These are phyloP conservation scores for Fonsecaea erecta DNA, from an alignment of 2,329 filamentous ascomycete species.

Conservation along the genomic window DNA sequence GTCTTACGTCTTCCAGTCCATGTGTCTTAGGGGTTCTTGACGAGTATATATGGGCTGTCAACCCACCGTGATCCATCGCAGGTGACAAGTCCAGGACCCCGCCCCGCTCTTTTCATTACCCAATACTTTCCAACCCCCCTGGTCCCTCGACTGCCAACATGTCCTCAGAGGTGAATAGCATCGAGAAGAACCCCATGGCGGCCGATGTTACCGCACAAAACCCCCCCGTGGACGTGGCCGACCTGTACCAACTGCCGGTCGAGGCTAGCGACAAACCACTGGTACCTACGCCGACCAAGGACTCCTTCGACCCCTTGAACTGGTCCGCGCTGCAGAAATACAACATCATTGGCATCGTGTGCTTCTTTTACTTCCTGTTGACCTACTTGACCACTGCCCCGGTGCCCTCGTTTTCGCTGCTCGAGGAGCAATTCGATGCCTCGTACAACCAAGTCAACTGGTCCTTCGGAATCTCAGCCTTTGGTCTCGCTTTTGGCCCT, in stretches of 20 bases:
- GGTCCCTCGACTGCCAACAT: background rate
- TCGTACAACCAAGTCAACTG: conserved; percentile 23
- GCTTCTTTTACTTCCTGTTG: conserved; percentile 23
- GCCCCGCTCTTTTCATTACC: conserved; percentile 1
- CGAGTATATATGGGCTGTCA: conserved; percentile 1
- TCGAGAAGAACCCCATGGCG: background rate
- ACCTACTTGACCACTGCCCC: conserved; percentile 23
- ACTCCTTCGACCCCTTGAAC: conserved; percentile 41
- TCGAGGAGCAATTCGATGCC: conserved; percentile 20
- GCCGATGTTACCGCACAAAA: background rate
- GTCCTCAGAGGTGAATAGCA: background rate
- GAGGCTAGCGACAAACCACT: conserved; percentile 20
- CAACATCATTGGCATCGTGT: conserved; percentile 15
- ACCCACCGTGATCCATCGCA: background rate
- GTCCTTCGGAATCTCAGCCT: conserved; percentile 17
- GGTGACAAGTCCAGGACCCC: background rate
- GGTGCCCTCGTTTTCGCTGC: conserved; percentile 16
- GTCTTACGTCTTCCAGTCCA: background rate
- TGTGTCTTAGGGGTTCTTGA: background rate
- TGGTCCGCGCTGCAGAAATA: conserved; percentile 38
- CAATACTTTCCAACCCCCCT: background rate
- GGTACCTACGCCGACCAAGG: conserved; percentile 39
- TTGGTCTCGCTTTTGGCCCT: conserved; percentile 45
- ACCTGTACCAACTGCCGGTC: background rate
- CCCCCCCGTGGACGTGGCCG: background rate